These are phyloP conservation scores for Verticillium nubilum DNA, from an alignment of 2,329 filamentous ascomycete species.

Conservation along the genomic window DNA sequence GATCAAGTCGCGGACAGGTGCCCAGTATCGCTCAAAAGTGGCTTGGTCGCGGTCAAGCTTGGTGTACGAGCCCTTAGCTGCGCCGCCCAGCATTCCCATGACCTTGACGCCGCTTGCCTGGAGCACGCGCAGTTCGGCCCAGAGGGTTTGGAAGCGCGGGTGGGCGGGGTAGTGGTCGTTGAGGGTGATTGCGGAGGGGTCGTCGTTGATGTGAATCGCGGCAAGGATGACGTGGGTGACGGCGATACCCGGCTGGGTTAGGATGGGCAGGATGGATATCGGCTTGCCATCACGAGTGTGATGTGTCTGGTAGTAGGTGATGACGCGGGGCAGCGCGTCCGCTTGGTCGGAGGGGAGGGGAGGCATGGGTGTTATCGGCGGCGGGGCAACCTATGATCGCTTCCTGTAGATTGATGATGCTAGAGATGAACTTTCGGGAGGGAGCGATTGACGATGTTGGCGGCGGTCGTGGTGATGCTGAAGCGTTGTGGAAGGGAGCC, in stretches of 20 bases:
- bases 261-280: constrained; percentile 48
- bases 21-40: constrained; percentile 70
- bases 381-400: no score
- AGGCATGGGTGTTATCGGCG: constrained; percentile 3
- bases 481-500: no score
- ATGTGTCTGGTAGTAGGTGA: constrained; percentile 51
- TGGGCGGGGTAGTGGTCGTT: constrained; percentile 74
- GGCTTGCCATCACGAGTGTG: constrained; percentile 36
- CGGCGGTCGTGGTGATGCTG: no score
- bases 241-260: constrained; percentile 40
- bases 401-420: not conserved
- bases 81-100: constrained; percentile 82
- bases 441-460: no score
- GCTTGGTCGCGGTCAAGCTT: constrained; percentile 50
- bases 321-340: constrained; percentile 36
- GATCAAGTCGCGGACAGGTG: constrained; percentile 61
- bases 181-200: constrained; percentile 62
- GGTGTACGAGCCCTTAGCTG: constrained; percentile 66
- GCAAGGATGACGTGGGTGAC: constrained; percentile 81
- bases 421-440: no score
- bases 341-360: constrained; percentile 5
- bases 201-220: constrained; percentile 75
- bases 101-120: constrained; percentile 73
- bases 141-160: constrained; percentile 64
- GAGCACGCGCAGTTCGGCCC: constrained; percentile 69